These are phyloP conservation scores for Calonectria montana DNA, from an alignment of 2,329 filamentous ascomycete species.

Conservation along the genomic window DNA sequence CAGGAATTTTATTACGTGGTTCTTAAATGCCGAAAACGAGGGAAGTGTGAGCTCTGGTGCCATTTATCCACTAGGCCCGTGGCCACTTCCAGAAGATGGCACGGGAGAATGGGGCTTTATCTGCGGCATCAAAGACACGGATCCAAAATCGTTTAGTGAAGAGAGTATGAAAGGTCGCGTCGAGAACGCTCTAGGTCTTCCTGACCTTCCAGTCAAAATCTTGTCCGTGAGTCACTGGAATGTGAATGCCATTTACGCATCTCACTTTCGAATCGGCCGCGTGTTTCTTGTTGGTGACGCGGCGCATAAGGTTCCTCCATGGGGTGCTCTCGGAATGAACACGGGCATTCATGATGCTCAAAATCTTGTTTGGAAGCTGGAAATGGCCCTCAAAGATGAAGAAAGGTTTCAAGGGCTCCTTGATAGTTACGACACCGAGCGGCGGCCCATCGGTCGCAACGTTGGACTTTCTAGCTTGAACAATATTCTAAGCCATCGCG, in stretches of 20 bases:
- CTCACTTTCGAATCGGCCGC: not conserved
- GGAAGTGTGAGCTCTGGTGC: constrained; percentile 11
- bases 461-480: constrained; percentile 9
- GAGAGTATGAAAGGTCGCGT: not conserved
- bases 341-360: constrained; percentile 11
- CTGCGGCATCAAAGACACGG: not conserved
- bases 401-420: not conserved
- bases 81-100: not conserved
- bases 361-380: constrained; percentile 11
- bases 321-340: constrained; percentile 16
- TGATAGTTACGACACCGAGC: constrained; percentile 11
- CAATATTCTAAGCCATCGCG: constrained; percentile 5
- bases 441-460: not conserved
- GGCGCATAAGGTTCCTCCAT: constrained; percentile 3
- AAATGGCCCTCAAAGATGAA: not conserved
- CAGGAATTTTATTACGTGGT: constrained; percentile 11
- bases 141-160: not conserved
- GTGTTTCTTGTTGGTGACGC: constrained; percentile 10
- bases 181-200: not conserved
- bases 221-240: constrained; percentile 2
- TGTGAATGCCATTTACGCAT: constrained; percentile 11
- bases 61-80: constrained; percentile 9
- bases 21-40: not conserved
- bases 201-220: not conserved
- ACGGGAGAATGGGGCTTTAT: constrained; percentile 9